A percentile compares a stretch with the other conserved stretches of the same genome.
These are phyloP conservation scores for Phytophthora pisi DNA, from an alignment of 352 stramenopile species.

Conservation along the genomic window DNA sequence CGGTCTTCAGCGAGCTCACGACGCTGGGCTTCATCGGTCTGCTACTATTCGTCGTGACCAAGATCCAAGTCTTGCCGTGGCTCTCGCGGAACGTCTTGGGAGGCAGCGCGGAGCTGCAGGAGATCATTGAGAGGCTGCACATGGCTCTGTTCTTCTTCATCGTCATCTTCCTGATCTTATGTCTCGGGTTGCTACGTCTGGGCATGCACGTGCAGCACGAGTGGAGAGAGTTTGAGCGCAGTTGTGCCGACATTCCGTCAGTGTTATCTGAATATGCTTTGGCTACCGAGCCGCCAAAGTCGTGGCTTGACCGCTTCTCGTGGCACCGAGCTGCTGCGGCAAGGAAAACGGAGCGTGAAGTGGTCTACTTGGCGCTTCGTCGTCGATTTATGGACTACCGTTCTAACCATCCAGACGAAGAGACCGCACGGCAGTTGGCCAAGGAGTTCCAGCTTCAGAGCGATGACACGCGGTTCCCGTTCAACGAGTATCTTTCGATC, in stretches of 20 bases:
- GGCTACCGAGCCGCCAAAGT: constrained; percentile 47
- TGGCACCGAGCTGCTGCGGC: constrained; percentile 35
- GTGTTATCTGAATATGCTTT: constrained; percentile 71
- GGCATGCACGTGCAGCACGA: constrained; percentile 67
- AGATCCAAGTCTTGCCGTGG: constrained; percentile 59
- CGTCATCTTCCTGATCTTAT: constrained; percentile 79
- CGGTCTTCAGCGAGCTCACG: constrained; percentile 70
- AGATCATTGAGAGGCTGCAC: constrained; percentile 80
- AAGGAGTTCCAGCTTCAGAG: constrained; percentile 71
- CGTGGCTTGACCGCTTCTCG: constrained; percentile 47
- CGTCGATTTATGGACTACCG: constrained; percentile 71
- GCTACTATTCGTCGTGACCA: constrained; percentile 67
- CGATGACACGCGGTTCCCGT: constrained; percentile 59
- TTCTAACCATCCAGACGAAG: constrained; percentile 71
- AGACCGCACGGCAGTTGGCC: constrained; percentile 42
- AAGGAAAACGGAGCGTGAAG: constrained; percentile 54
- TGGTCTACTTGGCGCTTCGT: constrained; percentile 67
- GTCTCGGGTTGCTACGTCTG: constrained; percentile 64
- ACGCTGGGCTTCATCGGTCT: constrained; percentile 77
- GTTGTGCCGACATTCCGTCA: constrained; percentile 49
- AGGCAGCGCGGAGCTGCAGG: constrained; percentile 55
- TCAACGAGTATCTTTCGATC: constrained; percentile 81
- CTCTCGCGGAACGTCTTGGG: constrained; percentile 52
- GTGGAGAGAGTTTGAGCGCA: constrained; percentile 76
- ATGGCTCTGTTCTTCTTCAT: constrained; percentile 87